phyloP scores from a whole-genome alignment of 352 stramenopile species.

The Globisporangium camurandrum region DNA sequence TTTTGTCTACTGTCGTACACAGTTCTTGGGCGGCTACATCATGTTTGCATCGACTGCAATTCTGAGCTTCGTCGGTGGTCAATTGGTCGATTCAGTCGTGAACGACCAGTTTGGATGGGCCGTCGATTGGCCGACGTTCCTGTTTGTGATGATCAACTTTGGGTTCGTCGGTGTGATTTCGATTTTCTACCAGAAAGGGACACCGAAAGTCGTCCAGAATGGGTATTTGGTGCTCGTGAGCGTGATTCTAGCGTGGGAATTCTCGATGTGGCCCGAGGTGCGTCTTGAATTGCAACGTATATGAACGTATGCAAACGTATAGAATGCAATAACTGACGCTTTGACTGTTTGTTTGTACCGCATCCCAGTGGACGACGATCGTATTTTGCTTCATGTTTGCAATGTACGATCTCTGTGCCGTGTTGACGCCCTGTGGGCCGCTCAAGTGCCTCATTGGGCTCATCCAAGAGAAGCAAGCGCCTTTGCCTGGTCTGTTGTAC shows the following conservation, averaged over 20 bases:
- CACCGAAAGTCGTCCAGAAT: slow-evolving; percentile 86
- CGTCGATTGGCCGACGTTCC: slow-evolving; percentile 68
- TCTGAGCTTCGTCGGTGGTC: slow-evolving; percentile 80
- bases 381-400: slow-evolving; percentile 93
- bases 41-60: slow-evolving; percentile 86
- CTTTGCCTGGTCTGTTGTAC: slow-evolving; percentile 94
- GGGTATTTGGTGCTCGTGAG: slow-evolving; percentile 92
- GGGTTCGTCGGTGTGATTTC: slow-evolving; percentile 82
- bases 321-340: too few relatives aligned
- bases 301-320: too few relatives aligned
- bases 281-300: slow-evolving; percentile 4
- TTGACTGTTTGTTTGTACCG: too few relatives aligned
- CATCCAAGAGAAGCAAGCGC: slow-evolving; percentile 88
- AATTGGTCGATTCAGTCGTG: slow-evolving; percentile 77
- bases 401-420: slow-evolving; percentile 97
- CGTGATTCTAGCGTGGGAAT: slow-evolving; percentile 96
- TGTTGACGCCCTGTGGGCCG: slow-evolving; percentile 96
- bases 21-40: slow-evolving; percentile 80
- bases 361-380: slow-evolving; percentile 77
- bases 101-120: slow-evolving; percentile 66
- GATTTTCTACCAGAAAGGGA: slow-evolving; percentile 89
- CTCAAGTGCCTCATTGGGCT: slow-evolving; percentile 90
- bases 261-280: slow-evolving; percentile 96
- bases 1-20: slow-evolving; percentile 6
- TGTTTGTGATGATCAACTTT: slow-evolving; percentile 90